Evolutionary conservation across 2,329 filamentous ascomycete genomes (phyloP).

Genomic region (Macroventuria anomochaeta): DNA sequence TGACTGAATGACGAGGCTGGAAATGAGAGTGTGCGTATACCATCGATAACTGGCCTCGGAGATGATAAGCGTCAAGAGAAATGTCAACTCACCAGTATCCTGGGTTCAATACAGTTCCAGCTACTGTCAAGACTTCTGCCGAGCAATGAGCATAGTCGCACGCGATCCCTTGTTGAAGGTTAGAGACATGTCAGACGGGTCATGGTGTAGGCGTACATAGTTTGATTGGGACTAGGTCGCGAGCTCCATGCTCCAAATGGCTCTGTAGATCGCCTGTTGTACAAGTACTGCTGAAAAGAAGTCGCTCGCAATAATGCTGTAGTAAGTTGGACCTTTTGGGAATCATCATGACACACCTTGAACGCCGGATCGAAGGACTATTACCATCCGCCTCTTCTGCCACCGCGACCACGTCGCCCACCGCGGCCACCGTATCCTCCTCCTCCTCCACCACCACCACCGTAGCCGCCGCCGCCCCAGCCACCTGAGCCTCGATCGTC

Average conservation of each 20-base stretch:
- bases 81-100: conserved; percentile 13
- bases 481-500: conserved; percentile 34
- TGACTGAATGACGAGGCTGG: conserved; percentile 4
- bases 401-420: conserved; percentile 35
- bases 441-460: conserved; percentile 22
- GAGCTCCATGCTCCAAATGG: conserved; percentile 24
- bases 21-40: not conserved
- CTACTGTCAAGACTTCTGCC: not conserved
- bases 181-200: conserved; percentile 40
- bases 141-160: conserved; percentile 13
- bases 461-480: conserved; percentile 32
- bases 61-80: not conserved
- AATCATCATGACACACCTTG: conserved; percentile 47
- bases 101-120: not conserved
- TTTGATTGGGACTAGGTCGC: conserved; percentile 40
- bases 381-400: conserved; percentile 42
- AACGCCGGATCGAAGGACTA: conserved; percentile 36
- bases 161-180: conserved; percentile 38
- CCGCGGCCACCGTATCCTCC: conserved; percentile 34
- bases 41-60: not conserved
- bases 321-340: conserved; percentile 43
- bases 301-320: conserved; percentile 32
- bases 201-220: conserved; percentile 44
- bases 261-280: conserved; percentile 30
- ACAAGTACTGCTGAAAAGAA: conserved; percentile 28